Evolutionary conservation across 257 asterid genomes (phyloP).

Genomic region (Capsicum rhomboideum): DNA sequence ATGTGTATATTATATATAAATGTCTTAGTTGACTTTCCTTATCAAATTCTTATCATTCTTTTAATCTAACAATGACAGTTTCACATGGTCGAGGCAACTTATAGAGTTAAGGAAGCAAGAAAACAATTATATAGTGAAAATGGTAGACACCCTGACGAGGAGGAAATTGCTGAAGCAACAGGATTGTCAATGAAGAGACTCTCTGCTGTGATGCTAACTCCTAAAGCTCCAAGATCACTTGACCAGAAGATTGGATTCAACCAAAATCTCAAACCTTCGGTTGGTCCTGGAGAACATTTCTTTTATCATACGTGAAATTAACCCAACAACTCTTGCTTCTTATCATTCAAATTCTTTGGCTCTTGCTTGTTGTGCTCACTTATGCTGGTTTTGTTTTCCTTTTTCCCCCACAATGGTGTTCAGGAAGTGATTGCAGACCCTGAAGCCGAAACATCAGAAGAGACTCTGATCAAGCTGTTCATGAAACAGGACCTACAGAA

Average conservation of each 20-base stretch:
- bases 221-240: conserved; percentile 85
- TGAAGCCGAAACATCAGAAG: conserved; percentile 74
- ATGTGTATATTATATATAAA: no score
- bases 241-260: conserved; percentile 83
- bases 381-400: neutral
- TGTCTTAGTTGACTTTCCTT: conserved; percentile 2
- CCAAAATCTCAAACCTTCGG: conserved; percentile 73
- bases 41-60: neutral
- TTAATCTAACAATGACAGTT: conserved; percentile 27
- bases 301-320: neutral
- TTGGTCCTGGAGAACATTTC: conserved; percentile 11
- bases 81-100: conserved; percentile 88
- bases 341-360: neutral
- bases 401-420: neutral
- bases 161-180: conserved; percentile 77
- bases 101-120: conserved; percentile 89
- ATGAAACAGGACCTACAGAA: conserved; percentile 71
- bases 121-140: conserved; percentile 58
- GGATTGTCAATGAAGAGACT: conserved; percentile 91
- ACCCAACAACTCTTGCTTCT: neutral
- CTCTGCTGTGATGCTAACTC: conserved; percentile 61
- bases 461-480: conserved; percentile 53
- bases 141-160: conserved; percentile 64
- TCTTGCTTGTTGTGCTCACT: conserved; percentile 1
- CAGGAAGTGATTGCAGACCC: conserved; percentile 85